Evolutionary conservation across 768 basidiomycete species (phyloP), one percentile per base, ranked within the genome.

Genomic region (Auriscalpium microsporum): DNA sequence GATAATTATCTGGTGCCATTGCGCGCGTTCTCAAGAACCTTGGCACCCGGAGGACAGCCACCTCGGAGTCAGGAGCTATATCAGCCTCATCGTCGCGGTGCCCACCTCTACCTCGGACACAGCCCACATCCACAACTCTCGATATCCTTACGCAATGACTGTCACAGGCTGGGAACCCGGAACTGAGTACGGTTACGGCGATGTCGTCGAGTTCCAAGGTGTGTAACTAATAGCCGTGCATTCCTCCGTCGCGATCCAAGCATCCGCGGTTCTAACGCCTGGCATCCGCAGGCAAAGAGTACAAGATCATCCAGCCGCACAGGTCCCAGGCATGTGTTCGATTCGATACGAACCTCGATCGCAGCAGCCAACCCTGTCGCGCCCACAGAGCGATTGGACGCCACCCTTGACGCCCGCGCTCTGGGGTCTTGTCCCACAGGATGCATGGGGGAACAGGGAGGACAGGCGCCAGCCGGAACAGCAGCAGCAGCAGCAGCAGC

Each of bases 261-360:
- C 44, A 17, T 48, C 44, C 42, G 13, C 40, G 40, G 16, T 40
- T n/a, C 10, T 35, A 19, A 50, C n/a, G 10, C 47, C 46, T 13
- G 28, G 46, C 17, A 50, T 51, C 45, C 34, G 23, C 61, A 84
- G 85, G 79, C 42, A 65, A 68, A 58, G 69, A 67, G 44, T 90
- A 87, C 74, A 83, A 80, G 68, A 84, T 84, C 68, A 80, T 88
- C 59, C 86, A 87, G 63, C 72, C 84, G 9, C 87, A 90, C 70
- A 69, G 64, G 52, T 86, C 87, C 34, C 83, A 87, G 76, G 86
- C 80, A 58, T 54, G 65, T 57, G 28, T 28, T 28, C 28, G 28
- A 28, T 14, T 33, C 45, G 42, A 48, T 21, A 13, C 8, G 34
- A 28, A 28, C 28, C 28, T 28, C 28, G 28, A 44, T 4, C 4